Percentiles rank a stretch among this genome's conserved stretches.
Conservation (phyloP, 495 filamentous ascomycete genomes). For the Penicillium herquei region DNA sequence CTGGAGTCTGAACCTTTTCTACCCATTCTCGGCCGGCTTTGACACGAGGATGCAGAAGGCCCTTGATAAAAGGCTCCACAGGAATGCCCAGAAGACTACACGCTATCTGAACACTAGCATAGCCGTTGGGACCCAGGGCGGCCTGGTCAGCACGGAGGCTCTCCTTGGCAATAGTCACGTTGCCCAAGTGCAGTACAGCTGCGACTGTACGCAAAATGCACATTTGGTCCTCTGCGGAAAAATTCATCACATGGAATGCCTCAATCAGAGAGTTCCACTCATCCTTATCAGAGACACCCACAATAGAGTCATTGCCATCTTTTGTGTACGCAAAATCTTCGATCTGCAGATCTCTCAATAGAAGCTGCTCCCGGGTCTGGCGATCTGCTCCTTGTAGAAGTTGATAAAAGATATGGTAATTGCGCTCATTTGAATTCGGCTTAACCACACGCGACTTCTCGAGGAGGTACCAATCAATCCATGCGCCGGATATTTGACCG, state of each 20-base stretch:
- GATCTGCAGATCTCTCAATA: slow-evolving; percentile 68
- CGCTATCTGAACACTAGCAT: slow-evolving; percentile 68
- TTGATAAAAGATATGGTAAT: slow-evolving; percentile 99
- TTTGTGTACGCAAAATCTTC: slow-evolving; percentile 90
- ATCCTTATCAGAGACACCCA: slow-evolving; percentile 84
- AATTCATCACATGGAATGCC: slow-evolving; percentile 93
- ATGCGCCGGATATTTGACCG: slow-evolving; percentile 92
- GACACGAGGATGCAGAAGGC: slow-evolving; percentile 85
- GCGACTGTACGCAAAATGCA: slow-evolving; percentile 85
- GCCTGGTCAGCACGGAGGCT: slow-evolving; percentile 90
- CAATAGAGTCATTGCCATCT: slow-evolving; percentile 85
- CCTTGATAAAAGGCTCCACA: slow-evolving; percentile 79
- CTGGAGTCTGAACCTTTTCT: slow-evolving; percentile 93
- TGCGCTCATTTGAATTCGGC: slow-evolving; percentile 81
- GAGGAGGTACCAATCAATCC: slow-evolving; percentile 96
- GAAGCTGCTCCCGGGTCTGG: slow-evolving; percentile 68
- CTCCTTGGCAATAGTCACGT: slow-evolving; percentile 84
- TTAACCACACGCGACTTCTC: slow-evolving; percentile 96
- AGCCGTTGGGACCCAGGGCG: slow-evolving; percentile 68
- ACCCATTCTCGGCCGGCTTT: slow-evolving; percentile 98
- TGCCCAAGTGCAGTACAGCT: slow-evolving; percentile 89
- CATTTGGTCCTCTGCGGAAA: slow-evolving; percentile 79
- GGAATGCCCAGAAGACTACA: slow-evolving; percentile 84
- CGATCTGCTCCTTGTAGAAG: slow-evolving; percentile 78
- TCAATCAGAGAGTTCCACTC: slow-evolving; percentile 91